Base-by-base conservation (phyloP, 768 basidiomycete genomes). In the Nevesoporus exiguus region DNA sequence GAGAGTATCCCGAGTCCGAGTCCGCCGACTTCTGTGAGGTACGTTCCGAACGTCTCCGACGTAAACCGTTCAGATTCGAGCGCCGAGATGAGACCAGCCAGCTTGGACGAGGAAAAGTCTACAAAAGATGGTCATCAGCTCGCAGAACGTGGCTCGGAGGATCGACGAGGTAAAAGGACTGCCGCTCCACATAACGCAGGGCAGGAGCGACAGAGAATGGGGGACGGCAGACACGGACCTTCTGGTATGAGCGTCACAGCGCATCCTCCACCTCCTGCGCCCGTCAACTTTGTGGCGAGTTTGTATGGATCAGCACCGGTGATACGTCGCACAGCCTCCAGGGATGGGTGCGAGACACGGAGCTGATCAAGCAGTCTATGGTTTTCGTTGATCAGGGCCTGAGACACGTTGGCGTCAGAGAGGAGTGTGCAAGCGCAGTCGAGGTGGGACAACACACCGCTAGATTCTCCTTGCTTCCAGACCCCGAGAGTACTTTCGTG, bases 211-310 rank as follows among this genome's bases (percentile, higher is more conserved):
- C 34, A 15, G 25, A 17, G 15, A 7, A 39, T 9, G 8, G 8
- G n/a, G 22, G 43, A 34, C 31, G 25, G 24, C 5, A 30, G 2
- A 1, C 7, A 73, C 86, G 60, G 61, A 95, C 96, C 83, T 73
- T 98, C 94, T 48, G 97, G 97, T 48, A 99, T 79, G 33, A 98
- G 81, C 13, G 95, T 96, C 29, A 98, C 93, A 5, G 94, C 87
- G 66, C 97, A 98, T n/a, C 97, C 97, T 24, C 97, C 97, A 37
- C 97, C 97, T 29, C 97, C 97, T 8, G 97, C 96, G 39, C 97
- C 97, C 7, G 97, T 99, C 52, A 99, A 74, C 75, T 98, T 97
- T n/a, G 93, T 94, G 63, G 84, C 84, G 45, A 98, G 76, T 10
- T 74, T 73, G 72, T 86, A 89, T 8, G 85, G 86, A 57, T 74